These are phyloP conservation scores for Favolaschia claudopus DNA, from an alignment of 768 basidiomycete genomes.

Conservation along the genomic window DNA sequence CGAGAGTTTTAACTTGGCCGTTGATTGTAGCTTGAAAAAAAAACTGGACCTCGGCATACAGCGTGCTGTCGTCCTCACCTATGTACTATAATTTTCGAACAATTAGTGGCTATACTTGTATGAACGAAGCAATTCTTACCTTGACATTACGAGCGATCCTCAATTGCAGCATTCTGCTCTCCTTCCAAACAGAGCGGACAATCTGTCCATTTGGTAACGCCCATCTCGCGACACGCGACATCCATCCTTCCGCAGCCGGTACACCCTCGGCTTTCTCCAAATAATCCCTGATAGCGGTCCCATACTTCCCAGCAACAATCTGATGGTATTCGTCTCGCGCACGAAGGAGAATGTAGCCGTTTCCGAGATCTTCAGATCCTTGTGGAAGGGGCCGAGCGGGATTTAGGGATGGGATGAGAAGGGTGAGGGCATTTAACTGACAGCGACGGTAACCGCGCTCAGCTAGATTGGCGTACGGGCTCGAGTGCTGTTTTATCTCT, in stretches of 20 bases:
- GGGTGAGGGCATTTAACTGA: background rate
- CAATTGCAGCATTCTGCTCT: background rate
- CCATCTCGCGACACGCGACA: slow-evolving; percentile 13
- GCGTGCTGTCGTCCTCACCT: background rate
- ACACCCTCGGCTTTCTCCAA: background rate
- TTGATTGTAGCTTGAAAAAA: slow-evolving; percentile 26
- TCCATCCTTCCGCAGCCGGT: background rate
- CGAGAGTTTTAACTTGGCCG: slow-evolving; percentile 9
- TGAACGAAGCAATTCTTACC: background rate
- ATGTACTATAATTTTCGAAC: background rate
- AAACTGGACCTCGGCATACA: slow-evolving; percentile 24
- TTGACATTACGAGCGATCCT: slow-evolving; percentile 12
- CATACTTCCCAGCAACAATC: background rate
- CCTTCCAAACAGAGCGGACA: slow-evolving; percentile 24
- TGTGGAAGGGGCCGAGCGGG: background rate
- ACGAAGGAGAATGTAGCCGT: background rate
- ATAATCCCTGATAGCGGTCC: background rate
- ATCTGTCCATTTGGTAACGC: slow-evolving; percentile 34
- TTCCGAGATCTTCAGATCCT: background rate
- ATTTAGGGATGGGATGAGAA: background rate
- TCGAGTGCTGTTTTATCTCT: slow-evolving; percentile 11
- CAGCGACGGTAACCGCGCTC: background rate
- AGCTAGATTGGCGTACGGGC: slow-evolving; percentile 2
- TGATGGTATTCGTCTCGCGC: background rate
- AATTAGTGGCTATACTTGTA: background rate